Evolutionary conservation across 106 monocot species (phyloP), one percentile per base, ranked within the genome.

Genomic region (Hemerocallis citrina): DNA sequence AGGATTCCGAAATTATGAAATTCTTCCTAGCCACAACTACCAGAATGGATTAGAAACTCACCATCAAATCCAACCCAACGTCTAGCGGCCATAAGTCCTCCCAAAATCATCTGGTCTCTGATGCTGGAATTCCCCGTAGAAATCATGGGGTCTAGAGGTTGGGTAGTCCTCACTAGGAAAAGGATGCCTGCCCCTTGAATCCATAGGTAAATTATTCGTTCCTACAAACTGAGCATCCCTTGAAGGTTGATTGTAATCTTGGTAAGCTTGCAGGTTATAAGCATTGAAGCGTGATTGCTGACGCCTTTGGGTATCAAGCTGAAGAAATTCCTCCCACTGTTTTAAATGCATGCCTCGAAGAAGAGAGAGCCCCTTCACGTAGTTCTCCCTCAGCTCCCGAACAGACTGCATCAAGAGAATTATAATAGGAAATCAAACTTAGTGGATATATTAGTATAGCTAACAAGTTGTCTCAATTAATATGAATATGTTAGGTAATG

Each of bases 311-410:
- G 60, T 57, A 43, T 79, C 76, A 25, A 74, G 39, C 35, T 69
- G 91, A 49, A 82, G 68, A 78, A 98, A 92, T 34, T 85, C 86
- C 59, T 98, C 77, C 91, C 98, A 92, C 68, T 85, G 76, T 17
- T 70, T 91, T 43, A 63, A 23, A 28, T 92, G 98, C 67, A 65
- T 29, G 31, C 46, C 72, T 50, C 82, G 72, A 59, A 82, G 61
- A 24, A 50, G 52, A 21, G 77, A 72, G 7, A 92, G 49, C 22
- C 77, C 92, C 72, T 82, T 85, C 72, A 75, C 69, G 54, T 88
- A 82, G 38, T 77, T 69, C 58, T 91, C 88, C 66, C 75, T 88
- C 40, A 92, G 44, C 33, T 79, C 79, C 30, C 71, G 80, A 10
- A 82, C 63, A 39, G 61, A 64, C 98, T 98, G 64, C 46, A 75